Conservation (phyloP, 1,284 basidiomycete species). For the Amylostereum areolatum region DNA sequence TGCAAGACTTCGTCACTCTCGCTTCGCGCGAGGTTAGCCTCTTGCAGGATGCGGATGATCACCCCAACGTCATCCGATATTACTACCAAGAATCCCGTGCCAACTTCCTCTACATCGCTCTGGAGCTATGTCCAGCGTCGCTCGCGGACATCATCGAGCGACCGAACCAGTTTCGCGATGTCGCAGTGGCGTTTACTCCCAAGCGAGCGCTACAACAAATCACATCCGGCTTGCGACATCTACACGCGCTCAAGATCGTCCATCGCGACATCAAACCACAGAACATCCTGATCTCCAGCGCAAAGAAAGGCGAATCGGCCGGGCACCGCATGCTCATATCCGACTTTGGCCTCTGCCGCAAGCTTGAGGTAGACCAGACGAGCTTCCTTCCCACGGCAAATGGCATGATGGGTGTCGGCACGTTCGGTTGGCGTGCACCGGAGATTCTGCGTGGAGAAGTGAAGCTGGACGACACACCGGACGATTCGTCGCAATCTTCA, state of each 20-base stretch:
- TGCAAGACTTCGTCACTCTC: slow-evolving; percentile 93
- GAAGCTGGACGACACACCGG: slow-evolving; percentile 73
- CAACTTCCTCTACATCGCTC: slow-evolving; percentile 95
- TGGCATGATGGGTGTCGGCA: slow-evolving; percentile 83
- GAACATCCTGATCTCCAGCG: slow-evolving; percentile 88
- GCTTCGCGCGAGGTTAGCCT: slow-evolving; percentile 93
- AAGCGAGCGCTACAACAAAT: slow-evolving; percentile 89
- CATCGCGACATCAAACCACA: slow-evolving; percentile 99
- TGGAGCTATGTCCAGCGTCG: slow-evolving; percentile 94
- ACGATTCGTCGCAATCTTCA: slow-evolving; percentile 57
- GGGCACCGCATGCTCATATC: slow-evolving; percentile 88
- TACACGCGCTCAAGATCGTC: slow-evolving; percentile 93
- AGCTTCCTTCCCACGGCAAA: slow-evolving; percentile 81
- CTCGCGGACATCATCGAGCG: slow-evolving; percentile 90
- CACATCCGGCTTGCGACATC: slow-evolving; percentile 81
- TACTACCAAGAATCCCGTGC: slow-evolving; percentile 94
- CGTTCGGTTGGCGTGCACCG: slow-evolving; percentile 91
- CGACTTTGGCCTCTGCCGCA: slow-evolving; percentile 92
- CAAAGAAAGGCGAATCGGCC: slow-evolving; percentile 50
- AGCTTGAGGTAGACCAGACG: slow-evolving; percentile 88
- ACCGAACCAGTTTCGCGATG: slow-evolving; percentile 68
- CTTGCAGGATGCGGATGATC: slow-evolving; percentile 94
- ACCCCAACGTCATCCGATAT: slow-evolving; percentile 97
- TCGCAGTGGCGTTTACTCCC: slow-evolving; percentile 70
- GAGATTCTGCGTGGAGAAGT: slow-evolving; percentile 91